phyloP scores from a whole-genome alignment of 1,284 basidiomycete species.

The Chiua sp. region DNA sequence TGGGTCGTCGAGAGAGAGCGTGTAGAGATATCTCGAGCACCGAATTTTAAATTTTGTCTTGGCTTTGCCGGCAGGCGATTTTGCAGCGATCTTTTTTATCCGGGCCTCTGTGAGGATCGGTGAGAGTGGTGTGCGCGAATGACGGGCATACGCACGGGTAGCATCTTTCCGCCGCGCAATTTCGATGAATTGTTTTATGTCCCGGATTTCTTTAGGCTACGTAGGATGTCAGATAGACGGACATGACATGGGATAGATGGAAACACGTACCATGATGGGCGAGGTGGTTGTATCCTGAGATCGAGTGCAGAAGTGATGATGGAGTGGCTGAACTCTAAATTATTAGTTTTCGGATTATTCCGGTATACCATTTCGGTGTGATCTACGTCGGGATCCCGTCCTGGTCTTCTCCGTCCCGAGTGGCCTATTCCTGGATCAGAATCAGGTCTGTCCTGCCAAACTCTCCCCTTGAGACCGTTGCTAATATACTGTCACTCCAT shows the following conservation, averaged over 20 bases:
- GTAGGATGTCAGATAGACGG: conserved; percentile 10
- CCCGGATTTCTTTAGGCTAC: conserved; percentile 96
- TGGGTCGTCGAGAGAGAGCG: conserved; percentile 92
- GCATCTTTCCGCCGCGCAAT: conserved; percentile 93
- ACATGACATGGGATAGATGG: background rate
- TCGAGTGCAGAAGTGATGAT: no score
- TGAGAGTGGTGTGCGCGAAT: no score
- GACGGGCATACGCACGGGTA: conserved; percentile 60
- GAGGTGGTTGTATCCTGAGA: no score
- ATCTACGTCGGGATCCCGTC: no score
- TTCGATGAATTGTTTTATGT: conserved; percentile 99
- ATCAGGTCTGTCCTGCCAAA: no score
- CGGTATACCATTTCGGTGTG: no score
- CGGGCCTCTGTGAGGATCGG: conserved; percentile 71
- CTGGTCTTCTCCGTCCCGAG: no score
- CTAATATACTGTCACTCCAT: no score
- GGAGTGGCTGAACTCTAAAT: conserved; percentile 42
- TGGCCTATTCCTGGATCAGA: no score
- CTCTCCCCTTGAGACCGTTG: no score
- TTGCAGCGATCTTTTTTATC: conserved; percentile 91
- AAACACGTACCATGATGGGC: conserved; percentile 28
- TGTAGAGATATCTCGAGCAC: conserved; percentile 98
- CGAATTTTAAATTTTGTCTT: conserved; percentile 99
- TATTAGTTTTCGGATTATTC: conserved; percentile 33
- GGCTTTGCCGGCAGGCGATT: conserved; percentile 72